phyloP scores from a whole-genome alignment of 768 basidiomycete genomes.

The Suillus subaureus region DNA sequence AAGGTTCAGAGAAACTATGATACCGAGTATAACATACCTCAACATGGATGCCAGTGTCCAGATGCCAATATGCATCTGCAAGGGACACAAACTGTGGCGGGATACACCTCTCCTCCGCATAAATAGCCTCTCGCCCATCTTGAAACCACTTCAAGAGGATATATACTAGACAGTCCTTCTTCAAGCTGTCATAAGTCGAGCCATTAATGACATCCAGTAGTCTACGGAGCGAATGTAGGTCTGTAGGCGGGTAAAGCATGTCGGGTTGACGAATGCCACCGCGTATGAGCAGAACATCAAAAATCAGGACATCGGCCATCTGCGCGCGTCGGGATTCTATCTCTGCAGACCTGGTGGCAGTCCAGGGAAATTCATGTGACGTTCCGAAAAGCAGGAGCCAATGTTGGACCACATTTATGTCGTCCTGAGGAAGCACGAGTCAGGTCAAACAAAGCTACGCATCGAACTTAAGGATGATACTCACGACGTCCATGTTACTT shows the following conservation, averaged over 20 bases:
- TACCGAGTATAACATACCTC: slow-evolving; percentile 45
- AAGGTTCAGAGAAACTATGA: neutral
- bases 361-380: slow-evolving; percentile 60
- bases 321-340: slow-evolving; percentile 64
- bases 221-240: slow-evolving; percentile 51
- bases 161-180: slow-evolving; percentile 81
- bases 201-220: slow-evolving; percentile 63
- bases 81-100: slow-evolving; percentile 75
- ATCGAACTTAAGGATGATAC: slow-evolving; percentile 15
- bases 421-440: slow-evolving; percentile 21
- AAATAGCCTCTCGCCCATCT: slow-evolving; percentile 55
- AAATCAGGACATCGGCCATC: slow-evolving; percentile 66
- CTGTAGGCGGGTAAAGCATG: slow-evolving; percentile 68
- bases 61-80: slow-evolving; percentile 84
- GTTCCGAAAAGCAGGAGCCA: slow-evolving; percentile 52
- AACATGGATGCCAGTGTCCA: slow-evolving; percentile 71
- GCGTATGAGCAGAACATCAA: slow-evolving; percentile 69
- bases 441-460: neutral
- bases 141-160: slow-evolving; percentile 80
- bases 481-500: slow-evolving; percentile 29
- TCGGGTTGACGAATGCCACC: slow-evolving; percentile 65
- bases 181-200: slow-evolving; percentile 71
- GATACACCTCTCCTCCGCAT: slow-evolving; percentile 56
- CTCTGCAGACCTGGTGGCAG: slow-evolving; percentile 49
- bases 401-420: slow-evolving; percentile 14